These are phyloP conservation scores for Leptographium lundbergii DNA, from an alignment of 2,329 filamentous ascomycete genomes.

Conservation along the genomic window DNA sequence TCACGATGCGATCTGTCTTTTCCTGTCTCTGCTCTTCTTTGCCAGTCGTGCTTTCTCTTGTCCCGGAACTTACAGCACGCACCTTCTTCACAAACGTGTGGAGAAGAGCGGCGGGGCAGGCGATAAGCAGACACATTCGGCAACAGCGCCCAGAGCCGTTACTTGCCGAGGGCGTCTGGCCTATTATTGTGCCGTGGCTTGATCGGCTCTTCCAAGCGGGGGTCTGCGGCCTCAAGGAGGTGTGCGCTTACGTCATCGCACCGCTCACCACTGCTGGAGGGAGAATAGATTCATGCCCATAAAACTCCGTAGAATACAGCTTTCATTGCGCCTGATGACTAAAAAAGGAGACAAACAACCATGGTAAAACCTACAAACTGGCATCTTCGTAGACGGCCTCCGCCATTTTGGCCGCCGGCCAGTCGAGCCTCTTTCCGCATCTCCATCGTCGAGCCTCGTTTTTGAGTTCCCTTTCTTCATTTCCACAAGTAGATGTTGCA, in stretches of 20 bases:
- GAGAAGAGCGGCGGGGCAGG: background rate
- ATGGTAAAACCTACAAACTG: background rate
- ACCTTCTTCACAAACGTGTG: background rate
- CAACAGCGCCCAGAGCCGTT: background rate
- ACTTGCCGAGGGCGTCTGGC: background rate
- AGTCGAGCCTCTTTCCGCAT: background rate
- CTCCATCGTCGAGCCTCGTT: background rate
- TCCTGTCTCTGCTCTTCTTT: background rate
- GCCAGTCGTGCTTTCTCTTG: background rate
- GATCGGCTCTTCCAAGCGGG: background rate
- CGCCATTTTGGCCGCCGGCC: background rate
- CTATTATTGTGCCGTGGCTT: background rate
- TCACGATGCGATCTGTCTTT: background rate
- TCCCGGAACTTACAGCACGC: background rate
- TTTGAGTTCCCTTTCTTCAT: background rate
- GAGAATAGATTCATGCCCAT: background rate
- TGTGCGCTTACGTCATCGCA: background rate
- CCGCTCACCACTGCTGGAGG: no score
- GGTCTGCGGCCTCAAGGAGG: background rate
- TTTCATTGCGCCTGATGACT: background rate
- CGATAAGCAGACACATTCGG: background rate
- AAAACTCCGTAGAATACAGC: slow-evolving; percentile 2
- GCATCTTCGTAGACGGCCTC: background rate
- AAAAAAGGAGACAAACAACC: background rate
- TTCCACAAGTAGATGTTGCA: background rate